Base-by-base conservation (phyloP, 2,329 filamentous ascomycete genomes). In the Diplodia sapinea region DNA sequence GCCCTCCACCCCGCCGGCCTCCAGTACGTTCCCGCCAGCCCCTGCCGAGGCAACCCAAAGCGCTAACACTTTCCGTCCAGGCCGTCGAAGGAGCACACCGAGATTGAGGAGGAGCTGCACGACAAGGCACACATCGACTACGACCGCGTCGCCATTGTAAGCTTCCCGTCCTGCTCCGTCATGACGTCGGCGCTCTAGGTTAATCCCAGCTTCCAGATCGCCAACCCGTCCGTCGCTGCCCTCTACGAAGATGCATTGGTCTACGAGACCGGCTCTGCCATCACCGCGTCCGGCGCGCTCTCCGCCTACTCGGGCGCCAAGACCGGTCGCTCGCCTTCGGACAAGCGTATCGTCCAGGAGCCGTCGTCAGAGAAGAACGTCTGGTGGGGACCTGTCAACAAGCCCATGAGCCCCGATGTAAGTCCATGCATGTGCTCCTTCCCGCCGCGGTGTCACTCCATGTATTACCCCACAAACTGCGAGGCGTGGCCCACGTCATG, bases 331-430 rank as follows among this genome's bases (percentile, higher is more conserved):
- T 99, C 95, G 70, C 95, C 95, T 29, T 89, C 92, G 67, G 95
- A 99, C 84, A 99, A 99, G 90, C 91, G 95, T 80, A 92, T 99
- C 78, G 95, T 99, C 78, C 89, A 96, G 84, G 95, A 99, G 82
- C 84, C 89, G 69, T 85, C 88, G 70, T 98, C 95, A 72, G 90
- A 97, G 81, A 90, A 95, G 68, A 89, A 99, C 70, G 87, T 99
- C 77, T 99, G 95, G 95, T 98, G 95, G 95, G 95, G 95, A 77
- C 94, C 95, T 67, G 95, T 99, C 74, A 99, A 99, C 87, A 98
- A 98, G 88, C 92, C 94, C 79, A 99, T 99, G 95, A 90, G 88
- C 73, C 88, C 93, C 75, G 94, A 98, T 81, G 95, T 98, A 90
- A 89, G 92, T 84, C 11, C 43, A 63, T 51, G 59, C 59, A 63